phyloP scores from a whole-genome alignment of 2,329 filamentous ascomycete genomes.

The Saccharata proteae region DNA sequence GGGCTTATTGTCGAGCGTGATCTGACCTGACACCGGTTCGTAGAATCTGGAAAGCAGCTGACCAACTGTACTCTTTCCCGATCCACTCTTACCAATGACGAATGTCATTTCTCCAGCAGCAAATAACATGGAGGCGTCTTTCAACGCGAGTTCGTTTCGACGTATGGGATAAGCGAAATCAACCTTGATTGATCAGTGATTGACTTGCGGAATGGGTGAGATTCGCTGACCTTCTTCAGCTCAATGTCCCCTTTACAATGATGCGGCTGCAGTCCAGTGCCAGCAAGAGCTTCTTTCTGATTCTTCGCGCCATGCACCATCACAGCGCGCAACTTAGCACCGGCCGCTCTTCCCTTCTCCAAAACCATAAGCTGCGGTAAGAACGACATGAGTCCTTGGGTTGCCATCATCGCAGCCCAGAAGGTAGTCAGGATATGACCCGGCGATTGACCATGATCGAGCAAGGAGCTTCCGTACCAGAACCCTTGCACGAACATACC shows the following conservation, averaged over 20 bases:
- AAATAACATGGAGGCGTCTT: constrained; percentile 55
- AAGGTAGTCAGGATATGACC: constrained; percentile 73
- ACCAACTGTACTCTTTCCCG: constrained; percentile 80
- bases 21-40: constrained; percentile 48
- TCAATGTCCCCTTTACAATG: constrained; percentile 55
- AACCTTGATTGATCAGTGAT: constrained; percentile 39
- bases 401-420: constrained; percentile 65
- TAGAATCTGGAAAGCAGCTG: constrained; percentile 75
- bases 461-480: constrained; percentile 68
- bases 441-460: constrained; percentile 46
- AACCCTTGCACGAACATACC: constrained; percentile 80
- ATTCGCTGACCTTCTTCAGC: constrained; percentile 48
- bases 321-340: constrained; percentile 44
- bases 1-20: constrained; percentile 55
- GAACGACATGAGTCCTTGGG: constrained; percentile 62
- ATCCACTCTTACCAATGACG: constrained; percentile 75
- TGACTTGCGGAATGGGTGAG: not conserved
- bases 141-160: constrained; percentile 46
- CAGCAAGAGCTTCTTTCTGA: constrained; percentile 11
- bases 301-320: constrained; percentile 23
- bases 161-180: constrained; percentile 72
- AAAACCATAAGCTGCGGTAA: constrained; percentile 67
- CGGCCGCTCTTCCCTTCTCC: constrained; percentile 67
- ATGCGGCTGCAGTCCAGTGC: constrained; percentile 15
- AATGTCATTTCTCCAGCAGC: constrained; percentile 63